A percentile compares a stretch with the other conserved stretches of the same genome.
Evolutionary conservation across 176 grass and related monocot species (phyloP).

Genomic region (Tillandsia fasciculata): DNA sequence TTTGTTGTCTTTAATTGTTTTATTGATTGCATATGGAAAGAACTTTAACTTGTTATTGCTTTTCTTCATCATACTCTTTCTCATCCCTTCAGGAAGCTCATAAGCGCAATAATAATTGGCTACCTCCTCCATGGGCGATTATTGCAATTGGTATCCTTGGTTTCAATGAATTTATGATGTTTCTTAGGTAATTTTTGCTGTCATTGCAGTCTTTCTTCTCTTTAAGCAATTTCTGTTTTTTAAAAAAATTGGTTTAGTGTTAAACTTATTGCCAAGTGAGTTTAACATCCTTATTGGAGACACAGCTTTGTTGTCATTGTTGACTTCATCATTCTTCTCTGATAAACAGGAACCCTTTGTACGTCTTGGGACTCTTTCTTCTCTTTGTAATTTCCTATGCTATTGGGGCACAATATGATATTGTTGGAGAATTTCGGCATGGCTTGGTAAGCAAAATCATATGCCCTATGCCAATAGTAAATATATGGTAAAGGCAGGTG

Average conservation of each 20-base stretch:
- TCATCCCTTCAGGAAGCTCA: constrained; percentile 48
- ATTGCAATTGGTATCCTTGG: constrained; percentile 54
- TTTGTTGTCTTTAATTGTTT: no score
- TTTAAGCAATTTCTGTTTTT: constrained; percentile 19
- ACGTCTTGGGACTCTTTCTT: constrained; percentile 49
- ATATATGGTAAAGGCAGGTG: background rate
- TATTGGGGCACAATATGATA: constrained; percentile 52
- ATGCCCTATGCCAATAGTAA: background rate
- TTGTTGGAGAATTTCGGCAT: constrained; percentile 49
- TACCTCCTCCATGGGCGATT: constrained; percentile 70
- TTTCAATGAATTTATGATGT: constrained; percentile 74
- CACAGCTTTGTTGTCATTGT: background rate
- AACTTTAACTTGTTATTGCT: background rate
- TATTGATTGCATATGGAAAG: no score
- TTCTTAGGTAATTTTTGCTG: constrained; percentile 50
- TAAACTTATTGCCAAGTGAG: background rate
- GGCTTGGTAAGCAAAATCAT: constrained; percentile 44
- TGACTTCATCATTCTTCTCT: constrained; percentile 19
- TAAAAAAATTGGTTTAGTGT: background rate
- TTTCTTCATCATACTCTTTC: constrained; percentile 12
- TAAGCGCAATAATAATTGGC: constrained; percentile 37
- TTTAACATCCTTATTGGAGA: background rate
- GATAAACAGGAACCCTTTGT: constrained; percentile 72
- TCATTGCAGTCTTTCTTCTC: constrained; percentile 4
- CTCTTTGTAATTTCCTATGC: constrained; percentile 50